Conservation (phyloP, 2,329 filamentous ascomycete species). For the Ilyonectria sp. region DNA sequence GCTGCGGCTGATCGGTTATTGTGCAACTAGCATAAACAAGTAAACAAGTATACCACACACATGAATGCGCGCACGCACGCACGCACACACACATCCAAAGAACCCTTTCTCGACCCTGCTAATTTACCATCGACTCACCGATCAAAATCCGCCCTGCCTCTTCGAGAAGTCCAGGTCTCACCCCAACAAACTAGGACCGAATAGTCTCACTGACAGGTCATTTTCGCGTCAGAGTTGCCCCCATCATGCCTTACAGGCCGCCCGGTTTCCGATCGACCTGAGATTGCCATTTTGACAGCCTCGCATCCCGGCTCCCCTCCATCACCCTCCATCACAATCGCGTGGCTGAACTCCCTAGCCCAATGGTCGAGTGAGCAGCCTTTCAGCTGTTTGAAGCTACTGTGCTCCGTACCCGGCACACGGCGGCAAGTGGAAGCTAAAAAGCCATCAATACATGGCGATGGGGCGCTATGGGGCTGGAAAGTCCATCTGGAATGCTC, state of each 20-base stretch:
- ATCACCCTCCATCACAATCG: not conserved
- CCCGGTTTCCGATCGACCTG: not conserved
- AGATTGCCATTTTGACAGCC: conserved; percentile 2
- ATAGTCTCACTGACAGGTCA: conserved; percentile 34
- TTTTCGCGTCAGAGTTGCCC: conserved; percentile 4
- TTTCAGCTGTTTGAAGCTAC: not conserved
- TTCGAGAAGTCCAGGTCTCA: conserved; percentile 21
- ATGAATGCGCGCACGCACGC: not conserved
- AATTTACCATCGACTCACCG: conserved; percentile 12
- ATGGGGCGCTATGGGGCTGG: not conserved
- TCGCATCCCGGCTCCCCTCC: not conserved
- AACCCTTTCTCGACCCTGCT: conserved; percentile 5
- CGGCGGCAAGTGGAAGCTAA: not conserved
- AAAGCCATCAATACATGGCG: not conserved
- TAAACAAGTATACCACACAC: not conserved
- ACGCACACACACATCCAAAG: not conserved
- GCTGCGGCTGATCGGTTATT: conserved; percentile 14
- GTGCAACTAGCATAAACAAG: not conserved
- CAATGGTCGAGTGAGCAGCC: not conserved
- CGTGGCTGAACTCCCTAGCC: conserved; percentile 5
- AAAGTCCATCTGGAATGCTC: conserved; percentile 26
- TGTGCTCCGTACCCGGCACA: not conserved
- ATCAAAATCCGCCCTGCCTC: conserved; percentile 14
- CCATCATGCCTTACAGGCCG: conserved; percentile 10
- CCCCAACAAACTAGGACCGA: conserved; percentile 14